Evolutionary conservation across 495 filamentous ascomycete genomes (phyloP).

Genomic region (Margaritispora aquatica): DNA sequence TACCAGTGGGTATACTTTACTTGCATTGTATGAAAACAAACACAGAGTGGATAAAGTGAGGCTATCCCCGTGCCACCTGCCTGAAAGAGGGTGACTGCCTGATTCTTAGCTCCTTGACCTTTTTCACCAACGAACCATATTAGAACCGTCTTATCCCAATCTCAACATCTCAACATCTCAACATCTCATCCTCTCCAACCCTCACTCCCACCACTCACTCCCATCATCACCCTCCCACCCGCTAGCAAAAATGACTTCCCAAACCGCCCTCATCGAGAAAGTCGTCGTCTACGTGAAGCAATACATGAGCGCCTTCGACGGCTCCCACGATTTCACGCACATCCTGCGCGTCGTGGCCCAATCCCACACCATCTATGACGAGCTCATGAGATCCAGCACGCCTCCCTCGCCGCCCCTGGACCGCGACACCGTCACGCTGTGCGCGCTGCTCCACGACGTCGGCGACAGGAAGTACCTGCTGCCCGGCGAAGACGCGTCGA

Average conservation of each 20-base stretch:
- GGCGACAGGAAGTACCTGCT: not conserved
- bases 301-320: conserved; percentile 77
- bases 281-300: conserved; percentile 14
- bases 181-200: not conserved
- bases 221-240: not conserved
- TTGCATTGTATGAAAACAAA: not conserved
- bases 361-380: conserved; percentile 28
- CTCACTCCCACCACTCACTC: not conserved
- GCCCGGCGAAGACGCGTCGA: not conserved
- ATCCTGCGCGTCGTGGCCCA: conserved; percentile 71
- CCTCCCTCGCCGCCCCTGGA: conserved; percentile 20
- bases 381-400: conserved; percentile 22
- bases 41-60: not conserved
- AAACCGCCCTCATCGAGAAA: conserved; percentile 1
- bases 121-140: not conserved
- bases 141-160: not conserved
- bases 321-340: conserved; percentile 79
- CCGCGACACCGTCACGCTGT: conserved; percentile 50
- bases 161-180: not conserved
- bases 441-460: conserved; percentile 74
- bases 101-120: not conserved
- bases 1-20: no score
- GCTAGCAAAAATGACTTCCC: not conserved
- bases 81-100: not conserved
- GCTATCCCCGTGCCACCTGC: not conserved